These are phyloP conservation scores for Perkinsus marinus DNA, from an alignment of 169 alveolate species.

Conservation along the genomic window DNA sequence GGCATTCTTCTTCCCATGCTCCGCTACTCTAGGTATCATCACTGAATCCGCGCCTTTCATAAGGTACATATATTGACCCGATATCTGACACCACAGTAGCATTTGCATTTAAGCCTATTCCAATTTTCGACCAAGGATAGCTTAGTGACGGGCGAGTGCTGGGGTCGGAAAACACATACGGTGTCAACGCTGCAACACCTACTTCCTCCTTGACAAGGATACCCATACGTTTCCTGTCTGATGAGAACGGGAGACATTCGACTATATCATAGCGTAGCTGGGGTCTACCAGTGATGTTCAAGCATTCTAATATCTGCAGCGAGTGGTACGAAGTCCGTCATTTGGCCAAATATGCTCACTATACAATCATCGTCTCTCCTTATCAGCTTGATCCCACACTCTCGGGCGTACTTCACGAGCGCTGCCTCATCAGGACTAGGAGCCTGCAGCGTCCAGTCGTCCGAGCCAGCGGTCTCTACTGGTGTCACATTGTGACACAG, in stretches of 20 bases:
- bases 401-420: conserved; percentile 81
- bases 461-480: conserved; percentile 17
- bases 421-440: conserved; percentile 99
- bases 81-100: background rate
- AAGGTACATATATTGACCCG: background rate
- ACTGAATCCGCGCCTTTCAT: conserved; percentile 41
- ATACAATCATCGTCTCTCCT: conserved; percentile 69
- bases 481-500: conserved; percentile 86
- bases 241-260: conserved; percentile 85
- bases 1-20: background rate
- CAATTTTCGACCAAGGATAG: too few species aligned
- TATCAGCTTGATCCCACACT: conserved; percentile 67
- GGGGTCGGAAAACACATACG: too few species aligned
- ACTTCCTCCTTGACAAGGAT: conserved; percentile 66
- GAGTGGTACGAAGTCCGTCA: background rate
- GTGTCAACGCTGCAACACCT: background rate
- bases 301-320: background rate
- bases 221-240: conserved; percentile 97
- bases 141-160: too few species aligned
- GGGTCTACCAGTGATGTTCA: background rate
- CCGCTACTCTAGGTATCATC: conserved; percentile 8
- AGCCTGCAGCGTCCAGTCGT: conserved; percentile 58
- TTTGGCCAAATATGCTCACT: conserved; percentile 36
- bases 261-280: conserved; percentile 64
- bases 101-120: too few species aligned